Percentiles rank a stretch among this genome's conserved stretches.
phyloP scores from a whole-genome alignment of 805 yeast species.

The Priceomyces medius region DNA sequence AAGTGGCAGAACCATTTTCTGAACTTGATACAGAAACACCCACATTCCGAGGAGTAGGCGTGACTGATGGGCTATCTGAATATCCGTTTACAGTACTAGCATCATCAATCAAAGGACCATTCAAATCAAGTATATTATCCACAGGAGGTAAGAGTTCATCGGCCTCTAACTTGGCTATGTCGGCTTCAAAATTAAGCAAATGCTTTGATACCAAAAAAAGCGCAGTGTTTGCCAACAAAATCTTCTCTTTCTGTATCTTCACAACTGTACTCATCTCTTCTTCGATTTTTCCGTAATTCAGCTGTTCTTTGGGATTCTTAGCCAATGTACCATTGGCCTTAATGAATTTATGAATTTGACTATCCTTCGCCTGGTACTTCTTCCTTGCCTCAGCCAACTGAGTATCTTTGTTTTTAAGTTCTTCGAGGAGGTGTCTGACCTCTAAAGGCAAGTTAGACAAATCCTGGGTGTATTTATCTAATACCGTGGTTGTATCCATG shows the following conservation, averaged over 20 bases:
- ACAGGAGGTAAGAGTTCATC: constrained; percentile 76
- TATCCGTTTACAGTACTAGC: constrained; percentile 14
- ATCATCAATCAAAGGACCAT: constrained; percentile 14
- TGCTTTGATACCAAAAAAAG: constrained; percentile 76
- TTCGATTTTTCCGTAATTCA: constrained; percentile 60
- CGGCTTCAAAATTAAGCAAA: constrained; percentile 67
- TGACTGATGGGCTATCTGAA: constrained; percentile 26
- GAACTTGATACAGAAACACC: constrained; percentile 14
- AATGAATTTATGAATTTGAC: constrained; percentile 78
- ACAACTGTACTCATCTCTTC: constrained; percentile 63
- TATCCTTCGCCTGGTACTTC: constrained; percentile 68
- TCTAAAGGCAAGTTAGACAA: constrained; percentile 87
- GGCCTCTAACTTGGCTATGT: constrained; percentile 68
- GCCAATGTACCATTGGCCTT: constrained; percentile 78
- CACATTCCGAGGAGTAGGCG: constrained; percentile 30
- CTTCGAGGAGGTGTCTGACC: constrained; percentile 74
- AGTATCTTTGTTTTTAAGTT: constrained; percentile 67
- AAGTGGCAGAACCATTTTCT: constrained; percentile 11
- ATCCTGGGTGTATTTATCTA: constrained; percentile 52
- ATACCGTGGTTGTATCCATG: constrained; percentile 87
- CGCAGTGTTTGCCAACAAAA: constrained; percentile 78
- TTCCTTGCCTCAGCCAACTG: constrained; percentile 64
- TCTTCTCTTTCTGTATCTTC: constrained; percentile 72
- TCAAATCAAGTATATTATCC: constrained; percentile 26
- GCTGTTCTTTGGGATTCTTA: constrained; percentile 79